Evolutionary conservation across 495 filamentous ascomycete species (phyloP), one percentile per base, ranked within the genome.

Genomic region (Penicillium cinerascens): DNA sequence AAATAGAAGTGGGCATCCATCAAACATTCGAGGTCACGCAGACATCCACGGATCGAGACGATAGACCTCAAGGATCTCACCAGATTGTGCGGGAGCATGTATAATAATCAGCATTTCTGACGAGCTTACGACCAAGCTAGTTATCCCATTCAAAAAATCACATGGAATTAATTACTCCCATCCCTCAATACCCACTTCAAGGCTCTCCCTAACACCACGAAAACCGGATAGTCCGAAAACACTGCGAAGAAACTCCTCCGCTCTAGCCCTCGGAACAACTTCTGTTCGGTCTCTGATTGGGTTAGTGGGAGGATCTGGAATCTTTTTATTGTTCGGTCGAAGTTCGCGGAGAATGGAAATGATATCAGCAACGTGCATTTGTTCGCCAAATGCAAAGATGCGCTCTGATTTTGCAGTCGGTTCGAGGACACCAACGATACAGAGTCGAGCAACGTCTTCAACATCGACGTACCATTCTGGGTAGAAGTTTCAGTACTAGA

Each of bases 391-490:
- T 3, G 56, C 54, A 22, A 81, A 75, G 25, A 83, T 63, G 0
- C 79, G 67, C 58, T 78, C 67, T 3, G 69, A 66, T 26, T 70
- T 57, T 6, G 78, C 68, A 1, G 56, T 52, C 0, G 66, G 63
- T 33, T 77, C 60, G 2, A 79, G 60, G n/a, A 81, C 58, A 2
- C 67, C 79, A 4, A 73, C 68, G 1, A 81, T 63, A 49, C 78
- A 73, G 1, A 83, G 60, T 1, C 62, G 61, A 0, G 77, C 80
- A 5, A 54, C 61, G 47, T 86, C 81, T 27, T 67, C 57, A 3
- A 82, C 76, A 50, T 83, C 64, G 33, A 83, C 64, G 47, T 60
- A 73, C 42, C 59, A 72, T 54, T 72, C 73, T 77, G 42, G 38
- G 9, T 1, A 9, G 9, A 29, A 39, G 15, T 41, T 16, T 44